Conservation (phyloP, 768 basidiomycete species). For the Naganishia friedmannii region DNA sequence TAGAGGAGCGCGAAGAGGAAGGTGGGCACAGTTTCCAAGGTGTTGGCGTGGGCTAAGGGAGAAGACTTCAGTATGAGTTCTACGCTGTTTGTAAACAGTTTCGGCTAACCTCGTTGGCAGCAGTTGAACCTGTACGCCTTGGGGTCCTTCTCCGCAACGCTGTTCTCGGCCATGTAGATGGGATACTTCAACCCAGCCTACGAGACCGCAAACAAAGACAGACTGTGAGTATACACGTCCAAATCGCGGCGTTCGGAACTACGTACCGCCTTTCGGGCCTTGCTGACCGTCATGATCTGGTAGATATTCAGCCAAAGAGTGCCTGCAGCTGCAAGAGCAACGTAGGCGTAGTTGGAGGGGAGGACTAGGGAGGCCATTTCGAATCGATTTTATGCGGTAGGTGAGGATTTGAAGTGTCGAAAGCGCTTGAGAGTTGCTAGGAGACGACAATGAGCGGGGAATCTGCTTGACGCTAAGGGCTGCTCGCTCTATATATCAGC, state of each 20-base stretch:
- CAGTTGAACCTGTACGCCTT: constrained; percentile 30
- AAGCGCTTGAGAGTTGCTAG: too few relatives aligned
- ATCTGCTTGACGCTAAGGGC: too few relatives aligned
- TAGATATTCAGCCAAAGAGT: constrained; percentile 27
- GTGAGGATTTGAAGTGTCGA: neutral
- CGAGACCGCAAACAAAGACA: neutral
- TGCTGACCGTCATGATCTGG: constrained; percentile 11
- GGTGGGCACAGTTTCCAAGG: constrained; percentile 23
- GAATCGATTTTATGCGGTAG: neutral
- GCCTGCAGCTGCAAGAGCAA: constrained; percentile 22
- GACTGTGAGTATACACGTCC: too few relatives aligned
- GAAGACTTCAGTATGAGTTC: neutral
- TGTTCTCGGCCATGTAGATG: constrained; percentile 24
- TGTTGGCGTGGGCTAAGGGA: constrained; percentile 31
- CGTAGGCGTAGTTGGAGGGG: constrained; percentile 28
- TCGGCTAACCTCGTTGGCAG: constrained; percentile 31
- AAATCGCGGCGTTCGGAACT: neutral
- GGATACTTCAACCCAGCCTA: constrained; percentile 32
- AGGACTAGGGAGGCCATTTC: constrained; percentile 26
- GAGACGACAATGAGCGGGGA: too few relatives aligned
- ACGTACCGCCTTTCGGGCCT: constrained; percentile 26
- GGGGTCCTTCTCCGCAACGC: constrained; percentile 16
- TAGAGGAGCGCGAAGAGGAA: constrained; percentile 31
- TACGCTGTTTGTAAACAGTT: neutral
- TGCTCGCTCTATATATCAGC: too few relatives aligned